Base-by-base conservation (phyloP, 176 grass and related monocot species). In the Dendrocalamus sinicus region DNA sequence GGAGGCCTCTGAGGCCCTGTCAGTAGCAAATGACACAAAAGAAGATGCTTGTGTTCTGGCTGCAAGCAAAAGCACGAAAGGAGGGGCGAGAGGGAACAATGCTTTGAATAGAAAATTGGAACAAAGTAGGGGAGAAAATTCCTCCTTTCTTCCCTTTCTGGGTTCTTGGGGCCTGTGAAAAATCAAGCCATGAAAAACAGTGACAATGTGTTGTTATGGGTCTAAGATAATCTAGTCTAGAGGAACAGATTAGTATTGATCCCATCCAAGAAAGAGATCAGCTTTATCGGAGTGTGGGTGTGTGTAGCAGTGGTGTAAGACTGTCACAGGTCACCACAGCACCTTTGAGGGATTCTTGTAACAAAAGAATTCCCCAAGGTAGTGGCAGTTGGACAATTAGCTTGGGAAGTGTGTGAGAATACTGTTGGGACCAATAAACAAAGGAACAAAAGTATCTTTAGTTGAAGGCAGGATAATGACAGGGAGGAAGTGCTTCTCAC, bases 11-110 rank as follows among this genome's bases (percentile, higher is more conserved):
- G 78, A 81, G 69, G 72, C 45, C 68, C 66, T 91, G 86, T 89
- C 89, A 91, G 84, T 84, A 87, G 75, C 87, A 85, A 90, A 89
- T 94, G 92, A 94, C 92, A 89, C 84, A 94, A 94, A 94, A 94
- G 89, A 94, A 94, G 89, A 92, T 92, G 92, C 77, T 70, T 88
- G 84, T 60, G 74, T 83, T 81, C 62, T 83, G 90, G 90, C 64
- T 81, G 50, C 86, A 92, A 89, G 88, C 73, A 88, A 91, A 63
- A 83, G 61, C 73, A 86, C 50, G 85, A 76, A 71, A 78, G 73
- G 54, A 65, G 16, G 43, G 77, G 68, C 50, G 44, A 16, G 79
- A 80, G 92, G 94, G 92, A 89, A 89, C 94, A 97, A 92, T 90
- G 88, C 78, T 84, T 67, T 85, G 73, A 90, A 72, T 80, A 84